A percentile compares a stretch with the other conserved stretches of the same genome.
These are phyloP conservation scores for Paraphaeosphaeria minitans DNA, from an alignment of 2,329 filamentous ascomycete genomes.

Conservation along the genomic window DNA sequence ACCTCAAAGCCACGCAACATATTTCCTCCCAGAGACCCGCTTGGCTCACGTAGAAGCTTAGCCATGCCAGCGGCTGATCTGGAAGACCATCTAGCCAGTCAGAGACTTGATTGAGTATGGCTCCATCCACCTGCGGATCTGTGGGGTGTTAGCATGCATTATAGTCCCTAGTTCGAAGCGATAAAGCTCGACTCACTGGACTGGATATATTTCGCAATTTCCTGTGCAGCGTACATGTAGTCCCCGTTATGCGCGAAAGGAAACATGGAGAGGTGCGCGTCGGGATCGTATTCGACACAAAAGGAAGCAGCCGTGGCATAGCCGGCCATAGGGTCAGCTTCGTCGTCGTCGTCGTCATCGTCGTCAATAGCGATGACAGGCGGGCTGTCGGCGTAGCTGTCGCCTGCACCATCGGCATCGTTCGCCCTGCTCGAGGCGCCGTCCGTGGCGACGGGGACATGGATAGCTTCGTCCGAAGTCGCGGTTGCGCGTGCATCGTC, in stretches of 20 bases:
- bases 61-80: conserved; percentile 23
- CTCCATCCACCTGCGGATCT: conserved; percentile 27
- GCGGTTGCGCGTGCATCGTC: conserved; percentile 14
- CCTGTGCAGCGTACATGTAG: conserved; percentile 27
- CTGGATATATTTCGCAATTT: conserved; percentile 33
- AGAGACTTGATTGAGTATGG: conserved; percentile 31
- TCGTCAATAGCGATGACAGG: conserved; percentile 48
- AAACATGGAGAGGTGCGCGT: conserved; percentile 40
- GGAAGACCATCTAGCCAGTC: conserved; percentile 38
- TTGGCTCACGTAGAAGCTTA: conserved; percentile 35
- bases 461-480: conserved; percentile 14
- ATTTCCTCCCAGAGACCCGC: conserved; percentile 44
- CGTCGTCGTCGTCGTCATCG: conserved; percentile 36
- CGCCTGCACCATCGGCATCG: conserved; percentile 10
- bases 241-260: conserved; percentile 30
- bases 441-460: conserved; percentile 18
- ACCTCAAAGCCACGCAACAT: conserved; percentile 30
- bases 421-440: conserved; percentile 16
- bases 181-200: conserved; percentile 22
- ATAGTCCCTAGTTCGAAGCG: background rate
- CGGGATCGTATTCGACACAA: conserved; percentile 29
- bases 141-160: conserved; percentile 19
- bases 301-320: conserved; percentile 16
- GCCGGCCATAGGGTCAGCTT: conserved; percentile 37
- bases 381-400: conserved; percentile 29